Evolutionary conservation across 306 rosid genomes (phyloP).

Genomic region (Rosa multiflora): DNA sequence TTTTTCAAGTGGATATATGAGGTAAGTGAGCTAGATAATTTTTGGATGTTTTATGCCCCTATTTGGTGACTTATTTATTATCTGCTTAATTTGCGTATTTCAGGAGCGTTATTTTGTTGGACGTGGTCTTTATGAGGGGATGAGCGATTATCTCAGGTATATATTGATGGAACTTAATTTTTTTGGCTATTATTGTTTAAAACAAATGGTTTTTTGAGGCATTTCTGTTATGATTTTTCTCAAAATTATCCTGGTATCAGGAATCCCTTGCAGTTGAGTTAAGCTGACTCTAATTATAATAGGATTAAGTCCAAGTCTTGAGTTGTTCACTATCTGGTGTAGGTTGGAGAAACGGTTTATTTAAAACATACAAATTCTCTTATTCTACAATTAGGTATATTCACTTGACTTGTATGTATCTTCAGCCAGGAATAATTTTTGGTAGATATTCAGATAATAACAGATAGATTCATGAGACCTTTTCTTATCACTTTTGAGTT

Average conservation of each 20-base stretch:
- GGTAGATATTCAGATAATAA: not conserved
- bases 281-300: not conserved
- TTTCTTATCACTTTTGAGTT: not conserved
- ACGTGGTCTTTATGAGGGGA: slow-evolving; percentile 87
- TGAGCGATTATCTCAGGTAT: slow-evolving; percentile 87
- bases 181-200: not conserved
- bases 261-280: not conserved
- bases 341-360: not conserved
- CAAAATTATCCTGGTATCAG: not conserved
- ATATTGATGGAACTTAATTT: slow-evolving; percentile 18
- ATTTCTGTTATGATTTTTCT: not conserved
- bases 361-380: not conserved
- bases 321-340: not conserved
- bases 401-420: not conserved
- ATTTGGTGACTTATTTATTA: slow-evolving; percentile 10
- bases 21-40: slow-evolving; percentile 37
- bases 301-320: not conserved
- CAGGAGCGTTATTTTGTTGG: slow-evolving; percentile 97
- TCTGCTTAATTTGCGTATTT: slow-evolving; percentile 28
- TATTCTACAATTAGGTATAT: not conserved
- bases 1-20: slow-evolving; percentile 98
- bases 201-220: not conserved
- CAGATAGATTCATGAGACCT: not conserved
- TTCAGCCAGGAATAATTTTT: not conserved
- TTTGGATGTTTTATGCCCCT: slow-evolving; percentile 22